phyloP scores from a whole-genome alignment of 257 asterid species.

The Gynochthodes officinalis region DNA sequence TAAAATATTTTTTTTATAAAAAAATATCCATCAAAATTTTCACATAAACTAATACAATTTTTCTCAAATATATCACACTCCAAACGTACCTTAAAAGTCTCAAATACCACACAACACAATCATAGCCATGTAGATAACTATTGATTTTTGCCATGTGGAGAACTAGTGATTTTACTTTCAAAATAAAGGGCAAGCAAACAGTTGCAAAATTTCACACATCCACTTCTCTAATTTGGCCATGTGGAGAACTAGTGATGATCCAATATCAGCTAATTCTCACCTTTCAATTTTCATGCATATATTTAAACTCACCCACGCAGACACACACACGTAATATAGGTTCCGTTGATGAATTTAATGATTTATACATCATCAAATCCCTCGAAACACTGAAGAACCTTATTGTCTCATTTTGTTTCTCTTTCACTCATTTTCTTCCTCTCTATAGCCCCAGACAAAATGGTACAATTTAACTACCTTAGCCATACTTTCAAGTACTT shows the following conservation, averaged over 20 bases:
- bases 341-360: not conserved
- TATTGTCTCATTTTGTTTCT: not conserved
- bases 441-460: not conserved
- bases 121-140: no score
- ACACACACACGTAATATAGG: no score
- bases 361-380: not conserved
- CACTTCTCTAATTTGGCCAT: not conserved
- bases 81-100: no score
- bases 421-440: not conserved
- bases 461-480: constrained; percentile 1
- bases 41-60: no score
- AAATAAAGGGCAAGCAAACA: constrained; percentile 7
- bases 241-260: constrained; percentile 5
- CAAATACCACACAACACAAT: no score
- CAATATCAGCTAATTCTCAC: not conserved
- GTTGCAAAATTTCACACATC: not conserved
- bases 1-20: no score
- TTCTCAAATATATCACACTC: no score
- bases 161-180: no score
- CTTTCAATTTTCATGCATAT: not conserved
- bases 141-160: no score
- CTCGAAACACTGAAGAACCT: not conserved
- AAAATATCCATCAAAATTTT: no score
- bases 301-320: not conserved
- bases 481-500: not conserved